Percentiles rank a stretch among this genome's conserved stretches.
Conservation (phyloP, 2,329 filamentous ascomycete genomes). For the Aspergillus texensis region DNA sequence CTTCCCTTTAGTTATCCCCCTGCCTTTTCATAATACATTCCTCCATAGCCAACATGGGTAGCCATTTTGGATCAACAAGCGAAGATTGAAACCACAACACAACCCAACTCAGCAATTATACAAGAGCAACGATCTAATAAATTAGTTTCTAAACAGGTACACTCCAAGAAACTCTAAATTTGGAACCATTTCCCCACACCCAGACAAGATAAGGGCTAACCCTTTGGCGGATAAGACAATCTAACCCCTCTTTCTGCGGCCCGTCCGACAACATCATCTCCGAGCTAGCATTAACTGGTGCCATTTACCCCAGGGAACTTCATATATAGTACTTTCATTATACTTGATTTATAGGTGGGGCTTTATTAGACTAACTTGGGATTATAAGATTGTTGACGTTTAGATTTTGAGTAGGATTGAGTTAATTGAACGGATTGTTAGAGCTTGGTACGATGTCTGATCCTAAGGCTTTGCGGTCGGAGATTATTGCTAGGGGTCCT, state of each 20-base stretch:
- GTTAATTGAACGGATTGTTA: neutral
- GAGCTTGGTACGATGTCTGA: neutral
- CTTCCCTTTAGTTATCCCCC: neutral
- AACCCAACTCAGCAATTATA: too few relatives aligned
- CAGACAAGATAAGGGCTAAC: slow-evolving; percentile 4
- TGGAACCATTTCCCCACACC: neutral
- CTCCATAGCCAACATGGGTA: neutral
- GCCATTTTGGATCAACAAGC: neutral
- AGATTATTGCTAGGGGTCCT: neutral
- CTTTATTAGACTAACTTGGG: neutral
- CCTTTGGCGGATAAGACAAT: neutral
- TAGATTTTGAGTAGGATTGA: neutral
- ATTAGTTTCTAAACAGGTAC: neutral
- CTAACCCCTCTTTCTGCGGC: neutral
- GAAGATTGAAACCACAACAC: neutral
- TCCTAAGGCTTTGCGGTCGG: neutral
- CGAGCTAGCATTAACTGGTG: neutral
- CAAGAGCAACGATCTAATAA: neutral
- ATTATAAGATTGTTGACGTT: neutral
- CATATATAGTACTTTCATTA: too few relatives aligned
- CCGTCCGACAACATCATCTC: neutral
- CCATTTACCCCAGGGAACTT: too few relatives aligned
- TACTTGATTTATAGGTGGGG: neutral
- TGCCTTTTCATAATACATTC: neutral
- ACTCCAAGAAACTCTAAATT: neutral